Conservation (phyloP, 768 basidiomycete genomes). For the Mycena pura region DNA sequence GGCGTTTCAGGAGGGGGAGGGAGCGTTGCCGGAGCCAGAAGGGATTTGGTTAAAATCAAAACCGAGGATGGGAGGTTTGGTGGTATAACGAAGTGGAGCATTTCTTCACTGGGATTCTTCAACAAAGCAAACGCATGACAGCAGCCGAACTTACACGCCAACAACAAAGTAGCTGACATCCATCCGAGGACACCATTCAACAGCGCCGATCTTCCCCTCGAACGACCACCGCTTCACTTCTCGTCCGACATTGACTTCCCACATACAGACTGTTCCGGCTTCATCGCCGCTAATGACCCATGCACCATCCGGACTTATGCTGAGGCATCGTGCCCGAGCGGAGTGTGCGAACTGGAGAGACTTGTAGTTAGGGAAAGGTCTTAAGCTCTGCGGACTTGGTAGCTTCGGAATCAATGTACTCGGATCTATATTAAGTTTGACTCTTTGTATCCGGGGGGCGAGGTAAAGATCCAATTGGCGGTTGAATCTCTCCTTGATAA, state of each 20-base stretch:
- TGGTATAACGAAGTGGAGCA: conserved; percentile 80
- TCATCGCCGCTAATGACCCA: conserved; percentile 96
- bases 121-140: conserved; percentile 3
- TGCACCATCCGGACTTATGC: conserved; percentile 84
- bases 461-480: conserved; percentile 96
- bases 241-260: conserved; percentile 91
- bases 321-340: conserved; percentile 74
- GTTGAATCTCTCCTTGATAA: conserved; percentile 93
- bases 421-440: conserved; percentile 91
- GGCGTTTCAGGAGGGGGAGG: conserved; percentile 62
- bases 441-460: conserved; percentile 88
- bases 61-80: conserved; percentile 73
- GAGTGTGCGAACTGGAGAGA: conserved; percentile 76
- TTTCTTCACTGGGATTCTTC: conserved; percentile 69
- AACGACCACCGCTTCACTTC: conserved; percentile 90
- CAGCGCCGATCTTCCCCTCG: conserved; percentile 75
- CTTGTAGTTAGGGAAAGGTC: conserved; percentile 91
- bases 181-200: conserved; percentile 93
- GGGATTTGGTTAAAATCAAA: conserved; percentile 62
- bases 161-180: conserved; percentile 84
- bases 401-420: conserved; percentile 91
- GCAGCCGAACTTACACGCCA: conserved; percentile 65
- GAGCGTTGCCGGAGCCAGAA: conserved; percentile 68
- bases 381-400: conserved; percentile 88
- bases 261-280: conserved; percentile 81